phyloP scores from a whole-genome alignment of 352 stramenopile genomes.

The Pythium rhizo-oryzae region DNA sequence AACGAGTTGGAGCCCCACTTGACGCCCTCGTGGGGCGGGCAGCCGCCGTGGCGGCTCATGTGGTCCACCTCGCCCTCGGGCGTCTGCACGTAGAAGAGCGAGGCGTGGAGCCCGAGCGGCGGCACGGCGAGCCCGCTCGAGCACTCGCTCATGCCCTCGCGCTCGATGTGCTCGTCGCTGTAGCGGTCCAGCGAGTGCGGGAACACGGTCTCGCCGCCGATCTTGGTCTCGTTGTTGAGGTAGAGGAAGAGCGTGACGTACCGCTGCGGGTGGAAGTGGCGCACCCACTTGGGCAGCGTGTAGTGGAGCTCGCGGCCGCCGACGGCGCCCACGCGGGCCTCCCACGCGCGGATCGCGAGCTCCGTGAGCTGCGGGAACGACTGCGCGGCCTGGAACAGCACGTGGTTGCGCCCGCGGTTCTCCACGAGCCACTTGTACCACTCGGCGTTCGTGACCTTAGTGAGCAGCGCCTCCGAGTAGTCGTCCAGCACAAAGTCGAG shows the following conservation, averaged over 20 bases:
- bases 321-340: constrained; percentile 39
- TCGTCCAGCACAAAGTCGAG: constrained; percentile 69
- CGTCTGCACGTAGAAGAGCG: constrained; percentile 87
- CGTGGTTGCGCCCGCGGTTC: constrained; percentile 64
- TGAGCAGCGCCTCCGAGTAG: constrained; percentile 55
- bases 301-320: constrained; percentile 42
- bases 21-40: constrained; percentile 81
- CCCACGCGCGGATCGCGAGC: constrained; percentile 72
- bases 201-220: constrained; percentile 98
- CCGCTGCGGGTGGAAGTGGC: constrained; percentile 91
- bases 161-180: constrained; percentile 68
- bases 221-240: constrained; percentile 94
- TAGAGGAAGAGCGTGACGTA: constrained; percentile 98
- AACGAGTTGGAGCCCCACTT: constrained; percentile 89
- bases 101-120: constrained; percentile 68
- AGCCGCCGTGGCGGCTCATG: constrained; percentile 84
- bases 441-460: constrained; percentile 57
- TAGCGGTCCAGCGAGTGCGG: constrained; percentile 83
- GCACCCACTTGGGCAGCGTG: constrained; percentile 61
- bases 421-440: constrained; percentile 78
- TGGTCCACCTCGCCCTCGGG: constrained; percentile 70
- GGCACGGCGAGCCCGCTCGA: constrained; percentile 75
- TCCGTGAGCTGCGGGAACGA: constrained; percentile 61
- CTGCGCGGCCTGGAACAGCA: constrained; percentile 68
- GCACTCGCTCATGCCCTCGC: constrained; percentile 82